These are phyloP conservation scores for Pyrenophora seminiperda DNA, from an alignment of 2,329 filamentous ascomycete genomes.

Conservation along the genomic window DNA sequence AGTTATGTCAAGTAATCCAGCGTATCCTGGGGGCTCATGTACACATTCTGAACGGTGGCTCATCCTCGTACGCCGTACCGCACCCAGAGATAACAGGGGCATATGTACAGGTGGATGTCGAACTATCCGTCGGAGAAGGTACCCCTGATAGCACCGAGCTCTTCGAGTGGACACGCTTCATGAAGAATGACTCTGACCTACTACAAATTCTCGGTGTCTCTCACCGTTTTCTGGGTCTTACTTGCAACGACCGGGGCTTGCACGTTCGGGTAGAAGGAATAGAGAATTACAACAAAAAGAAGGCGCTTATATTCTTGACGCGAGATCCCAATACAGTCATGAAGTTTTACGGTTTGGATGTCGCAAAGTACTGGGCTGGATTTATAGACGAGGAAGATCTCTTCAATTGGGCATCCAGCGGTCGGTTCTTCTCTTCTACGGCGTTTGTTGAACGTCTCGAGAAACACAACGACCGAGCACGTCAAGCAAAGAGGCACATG, in stretches of 20 bases:
- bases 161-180: constrained; percentile 69
- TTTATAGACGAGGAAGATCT: constrained; percentile 63
- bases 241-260: constrained; percentile 66
- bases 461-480: constrained; percentile 61
- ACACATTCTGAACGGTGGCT: constrained; percentile 27
- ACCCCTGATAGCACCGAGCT: constrained; percentile 34
- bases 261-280: constrained; percentile 71
- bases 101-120: constrained; percentile 73
- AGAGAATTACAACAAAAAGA: constrained; percentile 62
- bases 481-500: constrained; percentile 60
- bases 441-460: constrained; percentile 42
- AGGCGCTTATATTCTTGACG: constrained; percentile 65
- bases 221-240: constrained; percentile 69
- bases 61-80: constrained; percentile 59
- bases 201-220: constrained; percentile 69
- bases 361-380: constrained; percentile 56
- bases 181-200: constrained; percentile 72
- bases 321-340: constrained; percentile 62
- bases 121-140: constrained; percentile 53
- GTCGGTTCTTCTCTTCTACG: constrained; percentile 62
- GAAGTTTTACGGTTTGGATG: constrained; percentile 66
- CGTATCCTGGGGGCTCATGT: constrained; percentile 54
- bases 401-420: constrained; percentile 65
- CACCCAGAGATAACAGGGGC: constrained; percentile 27
- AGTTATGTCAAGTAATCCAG: constrained; percentile 43